Evolutionary conservation across 768 basidiomycete genomes (phyloP).

Genomic region (Lentinus brumalis): DNA sequence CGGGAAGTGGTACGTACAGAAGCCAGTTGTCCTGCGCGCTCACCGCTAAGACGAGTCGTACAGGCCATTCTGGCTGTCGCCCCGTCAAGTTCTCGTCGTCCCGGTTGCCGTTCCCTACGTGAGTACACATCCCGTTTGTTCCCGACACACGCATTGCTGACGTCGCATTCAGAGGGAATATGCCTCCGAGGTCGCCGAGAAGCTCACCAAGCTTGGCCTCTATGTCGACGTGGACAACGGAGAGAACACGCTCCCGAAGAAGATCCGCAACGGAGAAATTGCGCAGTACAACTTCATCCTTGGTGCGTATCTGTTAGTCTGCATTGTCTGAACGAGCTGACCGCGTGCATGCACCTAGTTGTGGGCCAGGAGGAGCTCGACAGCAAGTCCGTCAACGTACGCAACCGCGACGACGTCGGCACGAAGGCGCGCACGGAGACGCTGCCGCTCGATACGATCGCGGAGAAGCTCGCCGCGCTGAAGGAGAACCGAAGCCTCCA

Average conservation of each 20-base stretch:
- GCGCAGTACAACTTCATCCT: conserved; percentile 98
- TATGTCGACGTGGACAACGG: conserved; percentile 93
- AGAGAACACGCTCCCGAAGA: conserved; percentile 92
- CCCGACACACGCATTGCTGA: background rate
- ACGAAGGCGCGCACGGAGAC: conserved; percentile 81
- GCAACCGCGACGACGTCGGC: conserved; percentile 93
- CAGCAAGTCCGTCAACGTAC: conserved; percentile 85
- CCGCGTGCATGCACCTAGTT: conserved; percentile 48
- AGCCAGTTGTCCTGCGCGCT: background rate
- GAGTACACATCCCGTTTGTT: conserved; percentile 36
- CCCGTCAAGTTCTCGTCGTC: conserved; percentile 93
- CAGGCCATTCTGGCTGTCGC: conserved; percentile 98
- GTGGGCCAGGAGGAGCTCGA: conserved; percentile 94
- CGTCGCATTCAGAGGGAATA: conserved; percentile 72
- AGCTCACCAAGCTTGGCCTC: conserved; percentile 67
- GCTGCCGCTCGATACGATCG: conserved; percentile 68
- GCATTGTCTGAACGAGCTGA: background rate
- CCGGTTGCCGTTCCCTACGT: conserved; percentile 91
- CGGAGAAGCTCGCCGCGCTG: conserved; percentile 68
- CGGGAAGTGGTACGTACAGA: conserved; percentile 82
- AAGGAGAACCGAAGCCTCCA: conserved; percentile 59
- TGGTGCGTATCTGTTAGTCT: conserved; percentile 46
- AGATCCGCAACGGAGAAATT: conserved; percentile 95
- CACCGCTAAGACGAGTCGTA: background rate
- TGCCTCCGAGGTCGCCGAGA: conserved; percentile 76